A percentile compares a stretch with the other conserved stretches of the same genome.
Evolutionary conservation across 306 rosid species (phyloP).

Genomic region (Castanospermum australe): DNA sequence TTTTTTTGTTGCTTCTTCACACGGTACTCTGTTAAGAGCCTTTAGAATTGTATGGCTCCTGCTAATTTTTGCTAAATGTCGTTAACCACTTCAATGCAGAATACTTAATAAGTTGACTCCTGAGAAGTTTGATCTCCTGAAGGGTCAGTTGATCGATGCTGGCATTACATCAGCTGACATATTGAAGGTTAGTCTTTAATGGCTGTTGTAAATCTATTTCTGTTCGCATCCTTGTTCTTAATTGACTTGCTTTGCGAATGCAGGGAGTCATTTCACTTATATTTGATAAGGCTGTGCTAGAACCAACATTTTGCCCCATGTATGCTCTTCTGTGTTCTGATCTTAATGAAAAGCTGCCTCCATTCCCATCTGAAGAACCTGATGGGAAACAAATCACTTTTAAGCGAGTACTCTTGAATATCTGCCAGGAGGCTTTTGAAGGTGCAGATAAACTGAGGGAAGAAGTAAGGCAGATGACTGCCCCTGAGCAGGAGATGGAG

Average conservation of each 20-base stretch:
- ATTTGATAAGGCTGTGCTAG: constrained; percentile 97
- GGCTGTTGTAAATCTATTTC: not conserved
- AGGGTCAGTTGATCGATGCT: constrained; percentile 90
- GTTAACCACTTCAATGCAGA: constrained; percentile 46
- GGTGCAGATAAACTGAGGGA: constrained; percentile 81
- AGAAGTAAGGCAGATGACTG: constrained; percentile 80
- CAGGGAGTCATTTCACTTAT: constrained; percentile 91
- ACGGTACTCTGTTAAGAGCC: not conserved
- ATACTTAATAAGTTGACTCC: constrained; percentile 97
- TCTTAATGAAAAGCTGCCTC: constrained; percentile 83
- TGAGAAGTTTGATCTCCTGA: constrained; percentile 94
- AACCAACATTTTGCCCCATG: constrained; percentile 99
- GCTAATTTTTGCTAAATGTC: not conserved
- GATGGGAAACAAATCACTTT: constrained; percentile 87
- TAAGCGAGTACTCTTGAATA: constrained; percentile 82
- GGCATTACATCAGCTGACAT: constrained; percentile 97
- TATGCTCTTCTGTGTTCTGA: constrained; percentile 85
- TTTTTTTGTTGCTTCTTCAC: not conserved
- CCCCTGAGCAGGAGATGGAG: constrained; percentile 87
- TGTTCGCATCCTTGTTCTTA: constrained; percentile 11
- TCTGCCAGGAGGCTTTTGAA: constrained; percentile 98
- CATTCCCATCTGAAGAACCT: constrained; percentile 89
- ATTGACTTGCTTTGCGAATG: constrained; percentile 36
- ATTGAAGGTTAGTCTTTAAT: constrained; percentile 54
- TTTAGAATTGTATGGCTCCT: not conserved